Percentiles rank a stretch among this genome's conserved stretches.
Conservation (phyloP, 305 asterid genomes). For the Plantago rigida region DNA sequence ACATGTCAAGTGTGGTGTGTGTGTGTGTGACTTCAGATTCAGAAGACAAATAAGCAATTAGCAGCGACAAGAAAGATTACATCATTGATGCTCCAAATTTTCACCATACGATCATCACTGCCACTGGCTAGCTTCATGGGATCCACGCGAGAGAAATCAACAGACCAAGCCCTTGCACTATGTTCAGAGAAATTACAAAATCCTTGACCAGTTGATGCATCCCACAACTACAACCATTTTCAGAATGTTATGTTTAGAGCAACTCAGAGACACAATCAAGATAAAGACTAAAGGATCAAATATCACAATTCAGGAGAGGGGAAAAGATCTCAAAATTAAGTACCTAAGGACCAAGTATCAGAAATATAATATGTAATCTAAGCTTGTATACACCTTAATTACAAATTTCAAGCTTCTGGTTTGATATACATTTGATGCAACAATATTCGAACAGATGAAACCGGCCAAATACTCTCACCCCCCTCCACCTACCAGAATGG, state of each 20-base stretch:
- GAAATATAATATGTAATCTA: too few species aligned
- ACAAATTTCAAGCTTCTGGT: too few species aligned
- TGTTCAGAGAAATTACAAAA: slow-evolving; percentile 39
- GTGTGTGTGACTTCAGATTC: neutral
- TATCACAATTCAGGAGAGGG: neutral
- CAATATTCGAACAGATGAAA: too few species aligned
- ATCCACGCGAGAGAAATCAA: slow-evolving; percentile 50
- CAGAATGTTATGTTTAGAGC: slow-evolving; percentile 8
- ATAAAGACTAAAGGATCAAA: neutral
- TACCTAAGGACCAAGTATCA: too few species aligned
- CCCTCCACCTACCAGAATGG: too few species aligned
- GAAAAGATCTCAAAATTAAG: neutral
- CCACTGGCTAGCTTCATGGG: slow-evolving; percentile 58
- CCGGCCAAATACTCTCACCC: too few species aligned
- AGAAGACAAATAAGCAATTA: neutral
- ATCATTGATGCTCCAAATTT: slow-evolving; percentile 57
- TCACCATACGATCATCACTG: slow-evolving; percentile 57
- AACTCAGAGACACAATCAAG: slow-evolving; percentile 11
- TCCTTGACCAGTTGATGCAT: slow-evolving; percentile 43
- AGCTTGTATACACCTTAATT: too few species aligned
- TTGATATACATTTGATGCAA: too few species aligned
- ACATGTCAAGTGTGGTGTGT: neutral
- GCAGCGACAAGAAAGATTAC: slow-evolving; percentile 25
- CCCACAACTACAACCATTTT: slow-evolving; percentile 38
- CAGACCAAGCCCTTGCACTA: slow-evolving; percentile 56